Evolutionary conservation across 371 early-diverging fungal genomes (phyloP), one percentile per base, ranked within the genome.

Genomic region (Apophysomyces elegans): DNA sequence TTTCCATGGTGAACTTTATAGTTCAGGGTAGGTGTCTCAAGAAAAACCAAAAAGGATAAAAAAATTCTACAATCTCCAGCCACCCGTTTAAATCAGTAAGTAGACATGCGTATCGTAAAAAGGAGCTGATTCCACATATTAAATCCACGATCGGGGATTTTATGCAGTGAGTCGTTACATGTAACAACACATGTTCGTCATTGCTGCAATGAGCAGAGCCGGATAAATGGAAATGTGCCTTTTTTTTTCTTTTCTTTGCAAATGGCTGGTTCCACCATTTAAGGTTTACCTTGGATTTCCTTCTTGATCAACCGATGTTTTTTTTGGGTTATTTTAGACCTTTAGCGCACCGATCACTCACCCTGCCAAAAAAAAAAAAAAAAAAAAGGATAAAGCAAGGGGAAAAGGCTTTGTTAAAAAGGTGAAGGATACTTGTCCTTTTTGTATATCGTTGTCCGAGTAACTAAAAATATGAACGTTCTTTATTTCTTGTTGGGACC

Each of bases 111-210:
- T 32, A 16, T 50, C 7, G 8, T 5, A 21, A 50, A 45, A 45
- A 18, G 46, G 54, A 11, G 16, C 7, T 21, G 54, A 50, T 50
- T 26, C 47, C n/a, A 50, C n/a, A 50, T 50, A 9, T 6, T 50
- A 9, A 7, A 50, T 50, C 21, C 54, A 50, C 11, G 41, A 41
- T 41, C 41, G 41, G 41, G 41, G 41, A 41, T 41, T 41, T 41
- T 41, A 41, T 41, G 21, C 21, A 18, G 54, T 50, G 54, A 21
- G 21, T n/a, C 21, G 54, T 50, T 50, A 50, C 54, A 50, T 50
- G 54, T 50, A 50, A 50, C 54, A 50, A 50, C 54, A 45, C 46
- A 50, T 21, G 21, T 50, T 50, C 21, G 21, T 50, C 54, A 21
- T 21, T 50, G 54, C 54, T 50, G 41, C 41, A 41, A 41, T 41